Evolutionary conservation across 495 filamentous ascomycete genomes (phyloP), one percentile per base, ranked within the genome.

Genomic region (Aspergillus taichungensis): DNA sequence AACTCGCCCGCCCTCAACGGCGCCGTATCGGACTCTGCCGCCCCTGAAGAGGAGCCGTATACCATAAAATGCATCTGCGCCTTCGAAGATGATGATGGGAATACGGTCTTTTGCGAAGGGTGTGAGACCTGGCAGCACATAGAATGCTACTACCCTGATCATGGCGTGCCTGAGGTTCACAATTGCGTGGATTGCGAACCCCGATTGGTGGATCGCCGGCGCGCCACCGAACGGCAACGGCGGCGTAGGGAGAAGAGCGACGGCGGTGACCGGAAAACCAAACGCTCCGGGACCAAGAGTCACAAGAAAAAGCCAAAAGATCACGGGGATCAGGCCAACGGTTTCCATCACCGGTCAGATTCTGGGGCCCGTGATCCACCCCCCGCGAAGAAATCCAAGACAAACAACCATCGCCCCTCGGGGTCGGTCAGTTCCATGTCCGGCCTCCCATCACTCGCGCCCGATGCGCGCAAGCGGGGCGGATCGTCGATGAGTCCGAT

Each of bases 111-210:
- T 67, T 99, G 92, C 75, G 92, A 99, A 61, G 72, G 69, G 45
- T 99, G 92, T 68, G 85, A 95, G 59, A 94, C 88, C 35, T 99
- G 92, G 92, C 92, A 99, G 66, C 92, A 99, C 66, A 90, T 94
- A 50, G 78, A 87, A 54, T 99, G 92, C 68, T 96, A 95, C 66
- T 94, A 95, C 60, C 82, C 85, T 40, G 70, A 79, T 41, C 76
- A 74, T 40, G 75, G 79, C 31, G 82, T 94, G 36, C 91, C 87
- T 33, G 76, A 85, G 13, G 76, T 82, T 53, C 94, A 99, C 66
- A 83, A 80, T 52, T 99, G 92, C 67, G 75, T 75, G 42, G 88
- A 92, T 48, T 99, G 92, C 66, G 72, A 81, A 46, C 88, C 91
- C 12, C 75, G 88, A 50, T 55, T 56, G 35, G 55, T 95, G 52